These are phyloP conservation scores for Penicillium fimorum DNA, from an alignment of 495 filamentous ascomycete genomes.

Conservation along the genomic window DNA sequence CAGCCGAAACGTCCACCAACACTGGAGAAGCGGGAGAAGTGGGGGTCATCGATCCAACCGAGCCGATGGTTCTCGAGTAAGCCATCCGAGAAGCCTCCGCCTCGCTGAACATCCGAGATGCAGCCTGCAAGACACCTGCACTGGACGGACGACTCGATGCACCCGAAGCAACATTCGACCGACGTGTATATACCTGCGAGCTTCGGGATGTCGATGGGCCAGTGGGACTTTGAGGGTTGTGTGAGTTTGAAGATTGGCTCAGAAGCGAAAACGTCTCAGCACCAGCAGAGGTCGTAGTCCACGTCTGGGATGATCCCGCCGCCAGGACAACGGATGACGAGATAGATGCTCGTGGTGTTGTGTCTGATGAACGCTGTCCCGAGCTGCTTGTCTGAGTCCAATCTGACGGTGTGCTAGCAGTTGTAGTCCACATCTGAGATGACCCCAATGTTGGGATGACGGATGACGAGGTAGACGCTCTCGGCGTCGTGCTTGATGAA, in stretches of 20 bases:
- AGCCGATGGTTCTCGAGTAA: neutral
- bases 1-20: neutral
- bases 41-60: neutral
- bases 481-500: neutral
- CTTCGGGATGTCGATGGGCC: neutral
- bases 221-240: neutral
- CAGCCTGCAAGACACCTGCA: neutral
- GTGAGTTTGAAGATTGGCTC: neutral
- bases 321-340: constrained; percentile 1
- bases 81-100: neutral
- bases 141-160: constrained; percentile 2
- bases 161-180: constrained; percentile 7
- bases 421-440: neutral
- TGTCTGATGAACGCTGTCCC: neutral
- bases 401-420: neutral
- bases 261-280: constrained; percentile 6
- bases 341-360: constrained; percentile 1
- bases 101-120: neutral
- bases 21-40: neutral
- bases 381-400: neutral
- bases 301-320: constrained; percentile 14
- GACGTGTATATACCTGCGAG: neutral
- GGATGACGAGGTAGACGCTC: constrained; percentile 1
- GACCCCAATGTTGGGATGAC: neutral
- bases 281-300: constrained; percentile 11